Base-by-base conservation (phyloP, 352 stramenopile genomes). In the Globisporangium nagaii region DNA sequence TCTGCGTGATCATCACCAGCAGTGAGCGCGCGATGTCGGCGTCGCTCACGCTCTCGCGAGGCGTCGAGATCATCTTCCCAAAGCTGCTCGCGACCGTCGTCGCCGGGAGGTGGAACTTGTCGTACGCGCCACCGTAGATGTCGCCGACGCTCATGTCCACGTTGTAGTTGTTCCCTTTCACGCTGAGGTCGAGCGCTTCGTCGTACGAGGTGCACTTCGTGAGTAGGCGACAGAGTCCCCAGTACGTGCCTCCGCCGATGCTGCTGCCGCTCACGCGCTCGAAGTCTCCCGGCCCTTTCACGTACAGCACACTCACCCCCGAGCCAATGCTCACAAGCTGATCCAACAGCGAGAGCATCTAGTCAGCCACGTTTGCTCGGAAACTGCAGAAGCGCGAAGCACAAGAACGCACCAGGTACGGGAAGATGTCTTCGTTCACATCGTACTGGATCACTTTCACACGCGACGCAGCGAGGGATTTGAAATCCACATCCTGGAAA, bases 1-100 rank as follows among this genome's bases (percentile, higher is more conserved):
- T 99, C 63, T 99, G 98, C 24, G 97, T 99, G 34, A 99, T 96
- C 97, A 99, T 99, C 31, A 99, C 83, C 20, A 99, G 77, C 40
- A 99, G 68, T 35, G 96, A 94, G 41, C 95, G 86, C 20, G 96
- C 96, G 42, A 99, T 71, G 73, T 99, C 96, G 46, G 97, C 93
- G 60, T 98, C 91, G 39, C 82, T 90, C 31, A 99, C 83, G 43
- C 55, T 64, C 36, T 85, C 71, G 4, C 79, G 79, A 12, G 71
- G 58, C 15, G 64, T 62, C 20, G 79, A 79, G 39, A 93, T 95
- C 83, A 93, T 92, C 63, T 88, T 87, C 17, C 83, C 97, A 73
- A 99, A 99, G 43, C 94, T 99, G 56, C 92, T 98, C 5, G 97
- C 97, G 5, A 99, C 96, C 7, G 88, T 88, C 11, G 80, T 88